Percentiles rank a stretch among this genome's conserved stretches.
These are phyloP conservation scores for Raffaelea arxii DNA, from an alignment of 2,329 filamentous ascomycete genomes.

Conservation along the genomic window DNA sequence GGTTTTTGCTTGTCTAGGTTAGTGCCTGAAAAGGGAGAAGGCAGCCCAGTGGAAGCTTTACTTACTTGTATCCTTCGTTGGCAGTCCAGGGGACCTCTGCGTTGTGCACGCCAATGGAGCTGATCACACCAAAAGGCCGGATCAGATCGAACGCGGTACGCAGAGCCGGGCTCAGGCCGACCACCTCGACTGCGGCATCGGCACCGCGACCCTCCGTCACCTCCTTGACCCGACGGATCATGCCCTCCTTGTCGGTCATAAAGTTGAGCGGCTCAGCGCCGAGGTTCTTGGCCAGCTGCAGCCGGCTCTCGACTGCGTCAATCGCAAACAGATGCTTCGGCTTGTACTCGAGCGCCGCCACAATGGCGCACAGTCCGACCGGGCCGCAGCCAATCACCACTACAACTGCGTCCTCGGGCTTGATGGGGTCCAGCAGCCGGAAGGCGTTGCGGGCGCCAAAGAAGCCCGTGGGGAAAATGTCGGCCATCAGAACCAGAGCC, in stretches of 20 bases:
- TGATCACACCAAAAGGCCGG: slow-evolving; percentile 63
- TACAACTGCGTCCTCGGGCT: slow-evolving; percentile 57
- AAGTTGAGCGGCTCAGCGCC: slow-evolving; percentile 83
- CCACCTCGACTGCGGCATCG: slow-evolving; percentile 74
- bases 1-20: slow-evolving; percentile 48
- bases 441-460: slow-evolving; percentile 77
- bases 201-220: slow-evolving; percentile 73
- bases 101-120: slow-evolving; percentile 69
- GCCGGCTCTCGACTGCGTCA: slow-evolving; percentile 64
- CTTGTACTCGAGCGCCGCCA: slow-evolving; percentile 65
- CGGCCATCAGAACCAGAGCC: slow-evolving; percentile 77
- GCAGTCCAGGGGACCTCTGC: slow-evolving; percentile 60
- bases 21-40: neutral
- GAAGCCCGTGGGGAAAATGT: slow-evolving; percentile 83
- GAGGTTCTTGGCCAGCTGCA: slow-evolving; percentile 61
- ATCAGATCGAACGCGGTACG: slow-evolving; percentile 62
- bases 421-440: slow-evolving; percentile 41
- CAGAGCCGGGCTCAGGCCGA: slow-evolving; percentile 59
- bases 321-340: slow-evolving; percentile 71
- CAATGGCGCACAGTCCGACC: slow-evolving; percentile 74
- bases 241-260: slow-evolving; percentile 50
- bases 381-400: slow-evolving; percentile 80
- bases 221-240: slow-evolving; percentile 61
- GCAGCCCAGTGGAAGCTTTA: too few relatives aligned
- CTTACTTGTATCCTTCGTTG: slow-evolving; percentile 49